Conservation (phyloP, 768 basidiomycete genomes). For the Steccherinum ochraceum region DNA sequence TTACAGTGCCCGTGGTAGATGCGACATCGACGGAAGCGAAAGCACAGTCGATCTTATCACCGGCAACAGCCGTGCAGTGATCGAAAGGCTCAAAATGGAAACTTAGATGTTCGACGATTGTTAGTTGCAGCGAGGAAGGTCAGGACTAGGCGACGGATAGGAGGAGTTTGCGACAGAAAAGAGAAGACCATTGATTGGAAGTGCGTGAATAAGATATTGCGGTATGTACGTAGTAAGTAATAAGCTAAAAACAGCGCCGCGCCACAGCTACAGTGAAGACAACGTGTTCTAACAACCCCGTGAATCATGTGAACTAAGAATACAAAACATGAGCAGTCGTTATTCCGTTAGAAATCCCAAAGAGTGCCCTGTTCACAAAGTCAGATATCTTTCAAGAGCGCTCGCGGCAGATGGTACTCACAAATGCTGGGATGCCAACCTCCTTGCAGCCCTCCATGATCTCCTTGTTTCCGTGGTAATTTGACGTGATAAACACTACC, state of each 20-base stretch:
- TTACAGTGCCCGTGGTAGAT: too few species aligned
- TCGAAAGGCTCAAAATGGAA: neutral
- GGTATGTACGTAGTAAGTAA: neutral
- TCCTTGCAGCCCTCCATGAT: conserved; percentile 35
- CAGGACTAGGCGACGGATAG: neutral
- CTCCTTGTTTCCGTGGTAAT: conserved; percentile 33
- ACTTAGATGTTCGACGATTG: neutral
- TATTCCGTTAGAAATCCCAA: conserved; percentile 29
- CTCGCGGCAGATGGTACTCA: conserved; percentile 17
- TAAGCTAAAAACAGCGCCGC: neutral
- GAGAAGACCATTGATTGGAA: neutral
- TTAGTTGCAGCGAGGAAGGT: too few species aligned
- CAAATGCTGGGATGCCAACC: conserved; percentile 31
- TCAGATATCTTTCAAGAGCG: too few species aligned
- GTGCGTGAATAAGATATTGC: neutral
- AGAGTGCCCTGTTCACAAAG: conserved; percentile 31
- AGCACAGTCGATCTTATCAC: neutral
- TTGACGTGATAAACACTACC: conserved; percentile 39
- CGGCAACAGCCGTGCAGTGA: neutral
- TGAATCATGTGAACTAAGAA: neutral
- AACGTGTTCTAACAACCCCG: conserved; percentile 7
- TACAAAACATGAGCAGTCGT: neutral
- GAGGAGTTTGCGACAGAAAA: neutral
- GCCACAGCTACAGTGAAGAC: neutral
- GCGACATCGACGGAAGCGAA: too few species aligned